phyloP scores from a whole-genome alignment of 768 basidiomycete species.

The Leccinum arenicola region DNA sequence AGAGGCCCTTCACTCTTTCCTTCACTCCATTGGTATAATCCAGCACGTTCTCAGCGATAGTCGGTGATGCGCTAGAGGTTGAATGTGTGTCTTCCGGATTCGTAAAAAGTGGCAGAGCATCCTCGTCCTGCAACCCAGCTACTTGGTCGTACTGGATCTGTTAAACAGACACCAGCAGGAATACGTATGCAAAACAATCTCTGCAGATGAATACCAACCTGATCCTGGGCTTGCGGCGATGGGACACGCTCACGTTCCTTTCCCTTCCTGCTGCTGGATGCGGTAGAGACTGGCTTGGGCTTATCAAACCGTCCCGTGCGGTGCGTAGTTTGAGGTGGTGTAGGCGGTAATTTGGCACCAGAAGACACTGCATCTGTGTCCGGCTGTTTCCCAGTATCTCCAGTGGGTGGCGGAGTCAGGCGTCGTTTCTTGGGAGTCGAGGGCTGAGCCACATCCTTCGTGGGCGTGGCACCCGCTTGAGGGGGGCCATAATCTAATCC shows the following conservation, averaged over 20 bases:
- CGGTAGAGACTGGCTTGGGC: slow-evolving; percentile 1
- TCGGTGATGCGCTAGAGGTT: slow-evolving; percentile 20
- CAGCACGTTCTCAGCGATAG: slow-evolving; percentile 25
- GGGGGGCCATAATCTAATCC: slow-evolving; percentile 19
- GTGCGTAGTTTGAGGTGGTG: slow-evolving; percentile 29
- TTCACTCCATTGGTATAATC: slow-evolving; percentile 24
- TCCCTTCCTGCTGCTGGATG: slow-evolving; percentile 20
- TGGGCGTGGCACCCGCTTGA: background rate
- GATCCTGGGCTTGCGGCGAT: background rate
- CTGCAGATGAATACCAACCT: slow-evolving; percentile 14
- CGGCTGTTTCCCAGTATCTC: background rate
- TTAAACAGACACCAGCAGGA: background rate
- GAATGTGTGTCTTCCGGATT: slow-evolving; percentile 12
- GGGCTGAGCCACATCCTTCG: slow-evolving; percentile 16
- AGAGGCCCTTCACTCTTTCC: slow-evolving; percentile 21
- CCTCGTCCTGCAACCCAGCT: slow-evolving; percentile 3
- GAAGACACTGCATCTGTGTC: background rate
- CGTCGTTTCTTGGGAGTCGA: slow-evolving; percentile 26
- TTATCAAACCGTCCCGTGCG: slow-evolving; percentile 1
- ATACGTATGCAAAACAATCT: background rate
- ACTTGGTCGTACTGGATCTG: background rate
- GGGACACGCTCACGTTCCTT: slow-evolving; percentile 24
- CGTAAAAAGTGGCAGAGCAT: slow-evolving; percentile 21
- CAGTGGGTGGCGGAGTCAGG: background rate
- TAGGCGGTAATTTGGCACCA: slow-evolving; percentile 11